Conservation (phyloP, 164 flowering plant genomes). For the Brasenia schreberi region DNA sequence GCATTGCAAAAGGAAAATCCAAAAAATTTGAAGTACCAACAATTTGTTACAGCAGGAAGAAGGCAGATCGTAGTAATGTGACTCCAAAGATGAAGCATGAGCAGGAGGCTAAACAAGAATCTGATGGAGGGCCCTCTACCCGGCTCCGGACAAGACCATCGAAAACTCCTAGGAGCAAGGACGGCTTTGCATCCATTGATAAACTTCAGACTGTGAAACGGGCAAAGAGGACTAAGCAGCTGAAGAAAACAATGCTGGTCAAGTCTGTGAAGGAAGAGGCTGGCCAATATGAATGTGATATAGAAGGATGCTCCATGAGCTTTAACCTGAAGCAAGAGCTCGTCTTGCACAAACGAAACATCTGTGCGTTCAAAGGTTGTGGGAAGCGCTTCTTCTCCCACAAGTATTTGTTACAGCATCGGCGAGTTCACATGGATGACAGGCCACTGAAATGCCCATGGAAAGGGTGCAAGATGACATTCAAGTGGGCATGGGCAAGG, state of each 20-base stretch:
- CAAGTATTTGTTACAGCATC: slow-evolving; percentile 90
- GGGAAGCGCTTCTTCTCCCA: slow-evolving; percentile 96
- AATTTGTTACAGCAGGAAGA: slow-evolving; percentile 10
- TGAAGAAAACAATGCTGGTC: background rate
- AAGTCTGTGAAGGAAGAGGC: slow-evolving; percentile 22
- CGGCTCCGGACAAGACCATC: slow-evolving; percentile 51
- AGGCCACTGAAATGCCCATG: slow-evolving; percentile 95
- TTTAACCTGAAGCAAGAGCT: slow-evolving; percentile 71
- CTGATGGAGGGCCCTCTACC: slow-evolving; percentile 73
- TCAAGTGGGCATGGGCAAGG: slow-evolving; percentile 99
- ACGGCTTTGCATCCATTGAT: background rate
- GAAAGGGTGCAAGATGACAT: slow-evolving; percentile 97
- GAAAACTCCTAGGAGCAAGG: slow-evolving; percentile 9
- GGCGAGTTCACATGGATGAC: slow-evolving; percentile 83
- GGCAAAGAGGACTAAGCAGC: slow-evolving; percentile 4
- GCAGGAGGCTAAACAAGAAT: slow-evolving; percentile 9
- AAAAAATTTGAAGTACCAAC: slow-evolving; percentile 22
- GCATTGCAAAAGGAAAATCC: background rate
- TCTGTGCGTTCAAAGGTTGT: slow-evolving; percentile 86
- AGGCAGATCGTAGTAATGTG: slow-evolving; percentile 4
- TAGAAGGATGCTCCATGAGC: slow-evolving; percentile 90
- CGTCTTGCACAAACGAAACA: slow-evolving; percentile 53
- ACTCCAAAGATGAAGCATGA: slow-evolving; percentile 13
- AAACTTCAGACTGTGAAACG: slow-evolving; percentile 7
- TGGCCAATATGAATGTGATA: slow-evolving; percentile 51